Evolutionary conservation across 257 asterid species (phyloP).

Genomic region (Solanum lignicaule): DNA sequence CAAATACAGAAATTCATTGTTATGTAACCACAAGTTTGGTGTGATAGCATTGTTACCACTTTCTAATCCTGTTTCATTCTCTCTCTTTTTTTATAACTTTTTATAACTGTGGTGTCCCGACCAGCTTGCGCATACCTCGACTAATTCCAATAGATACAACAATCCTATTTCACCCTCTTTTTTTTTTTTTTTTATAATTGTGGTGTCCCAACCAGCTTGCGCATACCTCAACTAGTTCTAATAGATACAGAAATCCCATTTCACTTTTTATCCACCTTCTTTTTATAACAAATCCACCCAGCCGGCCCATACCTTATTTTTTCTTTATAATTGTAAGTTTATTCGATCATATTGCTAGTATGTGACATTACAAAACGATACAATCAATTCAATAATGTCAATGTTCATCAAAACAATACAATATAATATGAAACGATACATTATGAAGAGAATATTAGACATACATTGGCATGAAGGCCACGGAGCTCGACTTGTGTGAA

Average conservation of each 20-base stretch:
- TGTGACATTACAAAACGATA: not conserved
- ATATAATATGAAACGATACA: not conserved
- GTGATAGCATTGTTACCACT: not conserved
- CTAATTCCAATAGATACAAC: not conserved
- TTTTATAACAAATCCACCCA: not conserved
- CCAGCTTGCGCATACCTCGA: not conserved
- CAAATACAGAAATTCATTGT: not conserved
- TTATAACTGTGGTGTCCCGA: not conserved
- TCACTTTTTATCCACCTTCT: not conserved
- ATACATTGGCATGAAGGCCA: constrained; percentile 46
- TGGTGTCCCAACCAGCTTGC: not conserved
- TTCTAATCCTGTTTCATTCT: not conserved
- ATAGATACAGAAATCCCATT: not conserved
- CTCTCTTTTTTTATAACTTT: not conserved
- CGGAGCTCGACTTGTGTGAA: constrained; percentile 76
- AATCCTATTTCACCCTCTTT: not conserved
- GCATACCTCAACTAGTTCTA: not conserved
- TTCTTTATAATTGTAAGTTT: not conserved
- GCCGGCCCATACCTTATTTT: not conserved
- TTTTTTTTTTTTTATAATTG: not conserved
- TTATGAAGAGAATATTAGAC: not conserved
- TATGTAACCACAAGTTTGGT: not conserved
- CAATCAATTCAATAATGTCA: not conserved
- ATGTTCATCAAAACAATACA: not conserved
- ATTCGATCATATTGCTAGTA: not conserved